These are phyloP conservation scores for Royoungia palumana DNA, from an alignment of 768 basidiomycete species.

Conservation along the genomic window DNA sequence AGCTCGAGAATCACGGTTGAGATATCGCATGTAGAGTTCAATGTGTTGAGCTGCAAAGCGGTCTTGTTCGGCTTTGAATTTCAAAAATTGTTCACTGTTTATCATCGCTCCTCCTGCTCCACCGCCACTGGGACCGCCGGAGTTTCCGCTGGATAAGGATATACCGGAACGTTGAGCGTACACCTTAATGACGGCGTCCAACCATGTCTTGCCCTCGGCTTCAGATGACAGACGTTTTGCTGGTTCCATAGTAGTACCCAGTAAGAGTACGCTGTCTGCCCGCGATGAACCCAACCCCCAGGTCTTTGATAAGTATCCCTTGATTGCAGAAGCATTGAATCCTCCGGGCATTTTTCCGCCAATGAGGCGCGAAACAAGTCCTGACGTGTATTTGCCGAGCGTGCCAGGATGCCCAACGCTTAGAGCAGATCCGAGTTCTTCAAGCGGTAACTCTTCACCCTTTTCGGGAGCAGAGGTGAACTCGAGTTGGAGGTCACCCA, in stretches of 20 bases:
- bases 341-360: slow-evolving; percentile 99
- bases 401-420: slow-evolving; percentile 76
- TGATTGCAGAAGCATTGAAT: slow-evolving; percentile 91
- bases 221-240: slow-evolving; percentile 91
- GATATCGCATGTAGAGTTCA: slow-evolving; percentile 95
- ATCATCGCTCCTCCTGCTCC: slow-evolving; percentile 78
- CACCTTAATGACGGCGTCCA: slow-evolving; percentile 76
- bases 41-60: slow-evolving; percentile 90
- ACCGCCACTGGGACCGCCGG: slow-evolving; percentile 56
- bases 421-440: slow-evolving; percentile 89
- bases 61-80: slow-evolving; percentile 93
- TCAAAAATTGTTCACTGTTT: slow-evolving; percentile 97
- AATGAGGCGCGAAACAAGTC: slow-evolving; percentile 86
- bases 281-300: slow-evolving; percentile 95
- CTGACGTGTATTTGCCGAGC: slow-evolving; percentile 90
- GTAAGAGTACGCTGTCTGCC: slow-evolving; percentile 84
- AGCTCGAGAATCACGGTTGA: slow-evolving; percentile 87
- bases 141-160: slow-evolving; percentile 66
- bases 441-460: slow-evolving; percentile 94
- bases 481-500: slow-evolving; percentile 95
- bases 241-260: slow-evolving; percentile 91
- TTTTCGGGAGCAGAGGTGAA: slow-evolving; percentile 96
- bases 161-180: slow-evolving; percentile 93
- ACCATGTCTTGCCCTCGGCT: slow-evolving; percentile 89
- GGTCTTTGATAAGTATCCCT: slow-evolving; percentile 81